These are phyloP conservation scores for Aspergillus campestris DNA, from an alignment of 495 filamentous ascomycete genomes.

Conservation along the genomic window DNA sequence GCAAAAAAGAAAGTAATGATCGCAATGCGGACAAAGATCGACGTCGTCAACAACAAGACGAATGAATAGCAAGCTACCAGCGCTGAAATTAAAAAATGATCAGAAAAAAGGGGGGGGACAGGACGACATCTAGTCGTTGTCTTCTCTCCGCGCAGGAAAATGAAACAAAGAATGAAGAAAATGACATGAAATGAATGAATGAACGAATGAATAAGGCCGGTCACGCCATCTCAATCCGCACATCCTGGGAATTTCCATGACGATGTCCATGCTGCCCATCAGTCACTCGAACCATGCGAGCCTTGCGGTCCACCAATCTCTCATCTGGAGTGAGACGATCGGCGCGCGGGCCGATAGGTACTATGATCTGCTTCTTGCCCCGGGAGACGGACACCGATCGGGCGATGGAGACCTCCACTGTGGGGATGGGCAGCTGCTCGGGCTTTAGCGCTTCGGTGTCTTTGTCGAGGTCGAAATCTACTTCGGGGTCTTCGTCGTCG, in stretches of 20 bases:
- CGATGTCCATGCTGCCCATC: constrained; percentile 24
- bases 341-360: constrained; percentile 23
- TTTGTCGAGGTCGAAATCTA: background rate
- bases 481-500: background rate
- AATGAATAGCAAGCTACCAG: background rate
- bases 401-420: constrained; percentile 32
- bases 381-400: constrained; percentile 33
- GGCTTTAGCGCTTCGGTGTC: background rate
- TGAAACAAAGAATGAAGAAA: background rate
- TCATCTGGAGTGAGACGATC: constrained; percentile 20
- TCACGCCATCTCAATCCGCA: constrained; percentile 30
- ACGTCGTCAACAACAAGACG: constrained; percentile 1
- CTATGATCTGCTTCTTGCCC: constrained; percentile 28
- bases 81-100: background rate
- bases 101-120: background rate
- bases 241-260: constrained; percentile 28
- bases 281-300: constrained; percentile 20
- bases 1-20: background rate
- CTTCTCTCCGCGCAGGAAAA: background rate
- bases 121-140: background rate
- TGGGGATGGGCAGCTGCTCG: constrained; percentile 11
- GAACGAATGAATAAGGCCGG: background rate
- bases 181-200: constrained; percentile 1
- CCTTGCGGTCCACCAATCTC: constrained; percentile 17
- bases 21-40: background rate